Evolutionary conservation across 2,329 filamentous ascomycete species (phyloP).

Genomic region (Fusarium newnesense): DNA sequence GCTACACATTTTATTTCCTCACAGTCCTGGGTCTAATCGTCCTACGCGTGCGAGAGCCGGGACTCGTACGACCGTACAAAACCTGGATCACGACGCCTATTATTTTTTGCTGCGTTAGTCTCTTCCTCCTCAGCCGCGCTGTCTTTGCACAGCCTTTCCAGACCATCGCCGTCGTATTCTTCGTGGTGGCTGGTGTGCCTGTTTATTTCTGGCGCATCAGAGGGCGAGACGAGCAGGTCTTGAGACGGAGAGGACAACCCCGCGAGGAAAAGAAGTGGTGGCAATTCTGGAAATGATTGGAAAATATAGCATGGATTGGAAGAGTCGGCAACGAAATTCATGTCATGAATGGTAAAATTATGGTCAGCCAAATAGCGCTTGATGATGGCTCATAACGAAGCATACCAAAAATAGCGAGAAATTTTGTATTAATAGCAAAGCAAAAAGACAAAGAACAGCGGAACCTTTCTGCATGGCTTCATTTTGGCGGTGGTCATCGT

Average conservation of each 20-base stretch:
- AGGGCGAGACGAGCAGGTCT: slow-evolving; percentile 65
- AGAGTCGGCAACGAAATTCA: slow-evolving; percentile 1
- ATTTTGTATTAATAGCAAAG: slow-evolving; percentile 23
- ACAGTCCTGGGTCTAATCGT: slow-evolving; percentile 94
- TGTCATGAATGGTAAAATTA: slow-evolving; percentile 12
- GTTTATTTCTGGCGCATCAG: slow-evolving; percentile 90
- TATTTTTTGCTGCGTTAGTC: slow-evolving; percentile 96
- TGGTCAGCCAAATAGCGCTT: neutral
- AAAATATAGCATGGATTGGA: neutral
- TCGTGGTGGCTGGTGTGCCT: slow-evolving; percentile 84
- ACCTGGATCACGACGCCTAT: slow-evolving; percentile 98
- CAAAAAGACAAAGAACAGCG: slow-evolving; percentile 4
- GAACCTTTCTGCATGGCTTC: neutral
- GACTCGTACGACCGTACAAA: slow-evolving; percentile 88
- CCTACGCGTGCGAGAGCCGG: slow-evolving; percentile 85
- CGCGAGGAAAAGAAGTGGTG: slow-evolving; percentile 58
- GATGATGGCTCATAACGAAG: slow-evolving; percentile 21
- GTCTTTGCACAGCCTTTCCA: slow-evolving; percentile 92
- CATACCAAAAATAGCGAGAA: slow-evolving; percentile 13
- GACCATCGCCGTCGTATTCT: slow-evolving; percentile 85
- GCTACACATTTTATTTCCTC: slow-evolving; percentile 97
- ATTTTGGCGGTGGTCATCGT: neutral
- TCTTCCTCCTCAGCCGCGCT: slow-evolving; percentile 89
- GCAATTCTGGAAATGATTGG: slow-evolving; percentile 66
- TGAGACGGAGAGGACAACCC: slow-evolving; percentile 51